Evolutionary conservation across 1,284 basidiomycete species (phyloP).

Genomic region (Baeospora myosura): DNA sequence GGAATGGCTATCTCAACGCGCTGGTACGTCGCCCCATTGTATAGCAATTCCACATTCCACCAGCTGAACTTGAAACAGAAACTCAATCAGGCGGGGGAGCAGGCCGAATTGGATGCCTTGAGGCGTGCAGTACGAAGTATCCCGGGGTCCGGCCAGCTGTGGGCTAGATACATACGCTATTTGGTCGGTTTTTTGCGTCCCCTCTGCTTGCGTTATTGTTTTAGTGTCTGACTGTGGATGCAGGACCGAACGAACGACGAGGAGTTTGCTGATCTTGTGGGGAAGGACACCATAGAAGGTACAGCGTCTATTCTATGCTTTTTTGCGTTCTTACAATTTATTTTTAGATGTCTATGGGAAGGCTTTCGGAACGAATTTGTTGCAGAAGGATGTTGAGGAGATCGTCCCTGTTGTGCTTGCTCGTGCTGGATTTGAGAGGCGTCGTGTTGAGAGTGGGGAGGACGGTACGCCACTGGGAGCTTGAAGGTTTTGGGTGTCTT

Average conservation of each 20-base stretch:
- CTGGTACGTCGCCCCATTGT: conserved; percentile 25
- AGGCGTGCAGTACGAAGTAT: conserved; percentile 58
- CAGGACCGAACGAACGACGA: conserved; percentile 34
- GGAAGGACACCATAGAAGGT: conserved; percentile 33
- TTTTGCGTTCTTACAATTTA: no score
- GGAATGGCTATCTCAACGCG: conserved; percentile 57
- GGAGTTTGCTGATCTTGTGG: conserved; percentile 23
- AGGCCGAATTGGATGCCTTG: conserved; percentile 34
- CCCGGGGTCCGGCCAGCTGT: conserved; percentile 62
- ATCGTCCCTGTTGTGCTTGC: conserved; percentile 62
- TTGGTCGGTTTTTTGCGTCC: conserved; percentile 43
- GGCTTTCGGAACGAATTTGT: conserved; percentile 46
- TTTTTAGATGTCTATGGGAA: conserved; percentile 48
- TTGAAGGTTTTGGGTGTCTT: not conserved
- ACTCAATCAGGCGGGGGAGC: conserved; percentile 34
- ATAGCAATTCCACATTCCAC: not conserved
- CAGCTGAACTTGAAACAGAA: conserved; percentile 30
- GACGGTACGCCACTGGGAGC: conserved; percentile 26
- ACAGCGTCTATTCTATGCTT: conserved; percentile 1
- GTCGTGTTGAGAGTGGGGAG: conserved; percentile 40
- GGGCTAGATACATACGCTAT: conserved; percentile 66
- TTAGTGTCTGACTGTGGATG: not conserved
- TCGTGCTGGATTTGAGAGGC: conserved; percentile 57
- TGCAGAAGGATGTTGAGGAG: conserved; percentile 57
- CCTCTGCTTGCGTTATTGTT: not conserved